Evolutionary conservation across 306 rosid genomes (phyloP), one percentile per base, ranked within the genome.

Genomic region (Quercus alba): DNA sequence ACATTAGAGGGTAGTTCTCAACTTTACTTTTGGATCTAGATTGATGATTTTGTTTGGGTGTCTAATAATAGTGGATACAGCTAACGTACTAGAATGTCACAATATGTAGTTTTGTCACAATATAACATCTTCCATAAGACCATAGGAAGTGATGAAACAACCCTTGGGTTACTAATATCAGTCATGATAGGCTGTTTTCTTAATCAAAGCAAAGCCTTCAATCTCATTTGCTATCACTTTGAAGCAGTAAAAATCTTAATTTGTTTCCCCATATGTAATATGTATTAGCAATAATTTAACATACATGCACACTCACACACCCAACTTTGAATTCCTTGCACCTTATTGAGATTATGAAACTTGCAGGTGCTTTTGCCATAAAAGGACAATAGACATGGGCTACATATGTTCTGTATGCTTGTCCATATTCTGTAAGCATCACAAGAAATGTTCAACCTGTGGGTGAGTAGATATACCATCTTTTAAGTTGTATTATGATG

Each of bases 351-450:
- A 57, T 77, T 86, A 44, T 85, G 78, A 73, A 81, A 77, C 77
- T 72, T 84, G 85, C 96, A 95, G 99, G 94, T 95, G 99, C 85
- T 95, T 95, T 89, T 95, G 99, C 89, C 99, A 95, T 89, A 95
- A 95, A 77, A 91, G 89, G 80, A 95, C 99, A 33, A 95, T 95
- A 46, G 99, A 95, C 90, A 90, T 87, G 92, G 99, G 99, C 78
- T 95, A 84, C 84, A 89, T 93, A 44, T 95, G 99, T 84, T 95
- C 99, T 7, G 97, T 95, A 73, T 93, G 99, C 89, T 89, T 95
- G 83, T 93, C 99, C 85, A 95, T 95, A 82, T 95, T 95, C 86
- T 95, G 96, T 54, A 89, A 95, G 96, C 98, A 85, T 89, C 98
- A 91, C 84, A 90, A 91, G 84, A 93, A 95, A 87, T 95, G 99